Conservation (phyloP, 805 yeast species). For the Diddensiella caesifluorescens region DNA sequence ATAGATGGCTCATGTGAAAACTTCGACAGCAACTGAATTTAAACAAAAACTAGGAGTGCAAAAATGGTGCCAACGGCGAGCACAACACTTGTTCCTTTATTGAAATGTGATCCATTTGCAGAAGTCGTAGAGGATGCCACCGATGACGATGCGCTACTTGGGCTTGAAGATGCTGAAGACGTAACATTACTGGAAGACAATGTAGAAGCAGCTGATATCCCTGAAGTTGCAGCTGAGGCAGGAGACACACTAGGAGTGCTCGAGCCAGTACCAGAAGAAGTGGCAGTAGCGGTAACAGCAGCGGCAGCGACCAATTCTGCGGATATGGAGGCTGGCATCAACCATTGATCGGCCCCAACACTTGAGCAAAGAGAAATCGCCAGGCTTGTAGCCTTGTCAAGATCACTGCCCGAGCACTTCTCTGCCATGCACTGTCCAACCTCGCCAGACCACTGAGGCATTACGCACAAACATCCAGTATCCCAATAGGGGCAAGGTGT, state of each 20-base stretch:
- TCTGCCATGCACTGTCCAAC: constrained; percentile 41
- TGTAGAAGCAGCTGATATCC: neutral
- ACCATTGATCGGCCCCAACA: constrained; percentile 43
- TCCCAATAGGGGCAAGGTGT: constrained; percentile 53
- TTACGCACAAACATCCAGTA: constrained; percentile 47
- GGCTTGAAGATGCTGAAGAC: neutral
- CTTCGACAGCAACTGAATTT: neutral
- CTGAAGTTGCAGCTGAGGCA: neutral
- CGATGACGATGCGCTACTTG: neutral
- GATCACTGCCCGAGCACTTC: constrained; percentile 36
- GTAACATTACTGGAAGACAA: constrained; percentile 3
- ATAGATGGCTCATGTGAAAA: neutral
- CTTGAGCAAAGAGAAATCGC: constrained; percentile 40
- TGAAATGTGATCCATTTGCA: neutral
- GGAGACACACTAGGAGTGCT: neutral
- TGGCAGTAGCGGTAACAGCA: constrained; percentile 6
- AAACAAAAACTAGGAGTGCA: neutral
- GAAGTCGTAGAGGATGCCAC: constrained; percentile 4
- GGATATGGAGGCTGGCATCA: constrained; percentile 41
- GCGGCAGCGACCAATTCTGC: constrained; percentile 23
- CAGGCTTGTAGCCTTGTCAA: constrained; percentile 30
- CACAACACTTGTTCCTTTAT: no score
- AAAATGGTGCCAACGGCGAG: no score
- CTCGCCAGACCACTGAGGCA: constrained; percentile 48
- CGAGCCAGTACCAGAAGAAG: constrained; percentile 3